Conservation (phyloP, 441 rosid genomes). For the Adansonia grandidieri region DNA sequence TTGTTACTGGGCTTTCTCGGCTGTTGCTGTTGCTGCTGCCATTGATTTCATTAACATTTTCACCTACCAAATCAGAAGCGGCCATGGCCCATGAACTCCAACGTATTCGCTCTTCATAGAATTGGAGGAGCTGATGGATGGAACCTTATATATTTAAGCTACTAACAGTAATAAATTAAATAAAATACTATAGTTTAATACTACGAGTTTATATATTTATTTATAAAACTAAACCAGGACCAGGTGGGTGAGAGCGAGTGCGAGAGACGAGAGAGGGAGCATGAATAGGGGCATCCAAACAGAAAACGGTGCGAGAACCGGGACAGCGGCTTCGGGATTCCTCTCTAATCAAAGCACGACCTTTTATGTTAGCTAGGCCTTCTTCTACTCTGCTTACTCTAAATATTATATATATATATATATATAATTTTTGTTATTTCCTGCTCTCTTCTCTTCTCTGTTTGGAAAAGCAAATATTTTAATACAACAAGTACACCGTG, state of each 20-base stretch:
- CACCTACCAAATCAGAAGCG: slow-evolving; percentile 41
- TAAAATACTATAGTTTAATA: neutral
- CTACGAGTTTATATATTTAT: neutral
- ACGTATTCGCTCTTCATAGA: slow-evolving; percentile 8
- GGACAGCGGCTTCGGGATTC: slow-evolving; percentile 53
- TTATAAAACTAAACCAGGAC: neutral
- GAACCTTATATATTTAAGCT: neutral
- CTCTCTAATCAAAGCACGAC: slow-evolving; percentile 35
- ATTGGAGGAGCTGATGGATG: neutral
- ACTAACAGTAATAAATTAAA: neutral
- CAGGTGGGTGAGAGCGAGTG: neutral
- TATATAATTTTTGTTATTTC: neutral
- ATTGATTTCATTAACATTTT: slow-evolving; percentile 14
- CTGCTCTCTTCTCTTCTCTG: neutral
- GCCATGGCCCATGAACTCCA: slow-evolving; percentile 40
- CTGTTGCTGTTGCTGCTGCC: slow-evolving; percentile 32
- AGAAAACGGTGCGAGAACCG: slow-evolving; percentile 43
- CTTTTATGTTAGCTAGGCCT: slow-evolving; percentile 28
- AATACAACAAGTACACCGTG: slow-evolving; percentile 25
- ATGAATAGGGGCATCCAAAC: slow-evolving; percentile 38
- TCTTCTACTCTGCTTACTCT: neutral
- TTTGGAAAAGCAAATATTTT: neutral
- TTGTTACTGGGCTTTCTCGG: slow-evolving; percentile 30
- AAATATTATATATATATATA: neutral
- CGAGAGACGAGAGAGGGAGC: neutral